Evolutionary conservation across 148 eudicot genomes (phyloP).

Genomic region (Tetragonia tetragonoides): DNA sequence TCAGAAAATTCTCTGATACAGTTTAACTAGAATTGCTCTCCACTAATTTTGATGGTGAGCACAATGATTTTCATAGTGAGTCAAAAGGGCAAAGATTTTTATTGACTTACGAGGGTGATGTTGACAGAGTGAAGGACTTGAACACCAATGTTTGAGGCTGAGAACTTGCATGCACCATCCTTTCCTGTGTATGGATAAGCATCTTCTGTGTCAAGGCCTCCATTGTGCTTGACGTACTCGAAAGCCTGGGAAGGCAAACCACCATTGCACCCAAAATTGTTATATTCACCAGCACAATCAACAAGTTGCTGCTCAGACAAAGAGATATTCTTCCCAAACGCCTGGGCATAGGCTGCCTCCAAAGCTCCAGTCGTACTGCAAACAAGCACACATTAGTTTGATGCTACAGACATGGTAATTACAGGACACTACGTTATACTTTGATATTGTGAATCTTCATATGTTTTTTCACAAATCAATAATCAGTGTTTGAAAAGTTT

Average conservation of each 20-base stretch:
- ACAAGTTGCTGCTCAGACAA: constrained; percentile 99
- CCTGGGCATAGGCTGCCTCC: constrained; percentile 97
- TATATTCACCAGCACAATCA: constrained; percentile 82
- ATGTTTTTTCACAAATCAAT: no score
- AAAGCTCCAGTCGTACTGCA: constrained; percentile 94
- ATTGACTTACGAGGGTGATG: constrained; percentile 66
- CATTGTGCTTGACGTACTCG: constrained; percentile 87
- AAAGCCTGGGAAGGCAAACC: constrained; percentile 99
- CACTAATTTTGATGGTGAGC: background rate
- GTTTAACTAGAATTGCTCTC: background rate
- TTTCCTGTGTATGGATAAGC: constrained; percentile 84
- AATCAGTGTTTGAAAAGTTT: no score
- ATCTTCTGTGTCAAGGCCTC: constrained; percentile 94
- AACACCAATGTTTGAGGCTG: constrained; percentile 69
- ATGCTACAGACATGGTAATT: constrained; percentile 1
- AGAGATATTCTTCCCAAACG: constrained; percentile 74
- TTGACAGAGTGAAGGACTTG: constrained; percentile 73
- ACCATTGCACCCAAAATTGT: constrained; percentile 87
- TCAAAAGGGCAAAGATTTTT: background rate
- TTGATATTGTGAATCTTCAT: no score
- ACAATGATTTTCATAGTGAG: background rate
- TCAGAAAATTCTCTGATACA: no score
- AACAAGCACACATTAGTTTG: background rate
- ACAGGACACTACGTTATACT: background rate
- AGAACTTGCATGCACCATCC: constrained; percentile 71